Evolutionary conservation across 768 basidiomycete species (phyloP), one percentile per base, ranked within the genome.

Genomic region (Sutorius australiensis): DNA sequence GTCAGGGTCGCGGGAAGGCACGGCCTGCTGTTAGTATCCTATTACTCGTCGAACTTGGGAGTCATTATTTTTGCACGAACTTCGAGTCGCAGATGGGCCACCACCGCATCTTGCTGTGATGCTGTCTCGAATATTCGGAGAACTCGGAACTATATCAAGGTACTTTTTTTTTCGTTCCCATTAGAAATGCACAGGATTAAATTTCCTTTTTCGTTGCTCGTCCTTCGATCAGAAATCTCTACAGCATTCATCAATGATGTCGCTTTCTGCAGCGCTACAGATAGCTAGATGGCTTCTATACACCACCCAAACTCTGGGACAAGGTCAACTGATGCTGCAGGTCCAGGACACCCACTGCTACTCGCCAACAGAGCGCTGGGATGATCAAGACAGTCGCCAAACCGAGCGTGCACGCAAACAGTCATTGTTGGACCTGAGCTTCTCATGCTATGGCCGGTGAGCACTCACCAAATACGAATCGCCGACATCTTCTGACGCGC

Each of bases 1-100:
- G n/a, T 46, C 51, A 59, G 53, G 48, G 58, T 55, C 48, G 21
- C 24, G 24, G 24, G 24, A 4, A 24, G 24, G 24, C 4, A 24
- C 24, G 24, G 24, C 24, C 24, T 24, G 24, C 24, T 4, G 4
- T 4, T 24, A 24, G 24, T 24, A 24, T 24, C 24, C 24, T 24
- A 24, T 24, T 24, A 24, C 16, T 37, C n/a, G 36, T 14, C 16
- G 36, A n/a, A n/a, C 16, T 37, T 37, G 36, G n/a, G 9, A 37
- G 4, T 3, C 9, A 37, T 50, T 41, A 28, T 49, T 17, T 10
- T 27, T 27, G 50, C 16, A 10, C 34, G 34, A 41, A 59, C 40
- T 38, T 7, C 28, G 2, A 37, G 36, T 10, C 17, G 36, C 0
- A 37, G n/a, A 17, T 37, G 36, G 3, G 3, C 17, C 46, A 24